These are phyloP conservation scores for Cyclostephanos tholiformis DNA, from an alignment of 108 stramenopile species.

Conservation along the genomic window DNA sequence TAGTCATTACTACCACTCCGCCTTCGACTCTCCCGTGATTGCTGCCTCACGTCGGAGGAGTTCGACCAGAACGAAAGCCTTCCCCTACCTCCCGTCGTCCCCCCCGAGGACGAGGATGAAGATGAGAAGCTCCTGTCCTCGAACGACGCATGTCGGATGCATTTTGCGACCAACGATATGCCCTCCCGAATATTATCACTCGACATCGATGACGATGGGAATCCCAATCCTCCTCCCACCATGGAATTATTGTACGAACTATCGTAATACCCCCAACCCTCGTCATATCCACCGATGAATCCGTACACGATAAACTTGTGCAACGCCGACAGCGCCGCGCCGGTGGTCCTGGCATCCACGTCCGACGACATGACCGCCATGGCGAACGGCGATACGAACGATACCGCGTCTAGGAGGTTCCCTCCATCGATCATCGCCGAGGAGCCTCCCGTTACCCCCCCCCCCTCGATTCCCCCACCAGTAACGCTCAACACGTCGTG, in stretches of 20 bases:
- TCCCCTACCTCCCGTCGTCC: constrained; percentile 11
- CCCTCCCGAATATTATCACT: constrained; percentile 41
- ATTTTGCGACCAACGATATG: constrained; percentile 65
- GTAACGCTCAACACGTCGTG: constrained; percentile 59
- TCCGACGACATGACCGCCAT: constrained; percentile 61
- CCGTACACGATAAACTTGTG: constrained; percentile 85
- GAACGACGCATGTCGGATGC: constrained; percentile 68
- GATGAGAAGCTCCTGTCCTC: constrained; percentile 19
- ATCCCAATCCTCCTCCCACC: background rate
- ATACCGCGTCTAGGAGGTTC: constrained; percentile 41
- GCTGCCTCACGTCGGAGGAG: constrained; percentile 1
- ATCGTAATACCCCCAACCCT: background rate
- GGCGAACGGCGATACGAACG: constrained; percentile 77
- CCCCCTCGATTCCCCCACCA: constrained; percentile 33
- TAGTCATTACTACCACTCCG: background rate
- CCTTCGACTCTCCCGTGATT: background rate
- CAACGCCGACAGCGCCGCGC: constrained; percentile 66
- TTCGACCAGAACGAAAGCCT: constrained; percentile 33
- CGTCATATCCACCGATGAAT: constrained; percentile 52
- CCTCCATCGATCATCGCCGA: background rate
- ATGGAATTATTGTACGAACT: background rate
- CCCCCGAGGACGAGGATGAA: no score
- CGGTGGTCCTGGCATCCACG: constrained; percentile 69
- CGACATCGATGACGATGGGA: constrained; percentile 13
- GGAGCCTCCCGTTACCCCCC: background rate